Evolutionary conservation across 2,329 filamentous ascomycete species (phyloP).

Genomic region (Xylariaceae sp.): DNA sequence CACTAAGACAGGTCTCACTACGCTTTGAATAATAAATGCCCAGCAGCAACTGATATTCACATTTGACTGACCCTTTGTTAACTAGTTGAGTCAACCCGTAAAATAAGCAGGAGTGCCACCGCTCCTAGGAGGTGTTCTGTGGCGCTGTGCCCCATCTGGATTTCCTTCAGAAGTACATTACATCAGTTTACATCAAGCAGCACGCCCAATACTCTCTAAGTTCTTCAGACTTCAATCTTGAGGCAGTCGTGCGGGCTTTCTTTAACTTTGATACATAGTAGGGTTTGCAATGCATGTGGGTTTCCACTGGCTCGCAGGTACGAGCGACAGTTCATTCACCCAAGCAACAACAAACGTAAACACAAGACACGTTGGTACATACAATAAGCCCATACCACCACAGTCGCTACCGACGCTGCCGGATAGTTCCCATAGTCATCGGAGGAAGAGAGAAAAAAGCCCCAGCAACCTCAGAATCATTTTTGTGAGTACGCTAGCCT

Average conservation of each 20-base stretch:
- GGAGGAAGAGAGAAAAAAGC: neutral
- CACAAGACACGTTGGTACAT: neutral
- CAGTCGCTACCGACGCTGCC: constrained; percentile 6
- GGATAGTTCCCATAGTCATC: constrained; percentile 11
- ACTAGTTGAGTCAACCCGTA: neutral
- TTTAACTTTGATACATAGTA: neutral
- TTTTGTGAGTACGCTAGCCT: neutral
- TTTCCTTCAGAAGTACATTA: neutral
- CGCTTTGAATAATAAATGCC: neutral
- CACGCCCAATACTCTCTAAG: neutral
- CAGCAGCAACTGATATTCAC: constrained; percentile 1
- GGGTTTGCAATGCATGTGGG: constrained; percentile 13
- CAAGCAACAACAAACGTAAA: constrained; percentile 1
- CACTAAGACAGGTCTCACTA: neutral
- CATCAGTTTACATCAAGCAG: neutral
- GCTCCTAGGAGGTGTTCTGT: neutral
- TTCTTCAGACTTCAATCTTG: neutral
- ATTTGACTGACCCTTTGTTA: neutral
- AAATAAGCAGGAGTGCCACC: neutral
- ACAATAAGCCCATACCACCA: neutral
- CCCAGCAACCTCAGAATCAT: neutral
- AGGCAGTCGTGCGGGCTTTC: neutral
- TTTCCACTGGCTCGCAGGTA: constrained; percentile 5
- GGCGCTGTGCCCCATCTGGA: neutral
- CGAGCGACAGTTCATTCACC: constrained; percentile 7